A percentile compares a stretch with the other conserved stretches of the same genome.
Conservation (phyloP, 768 basidiomycete genomes). For the Leucogyrophana mollusca region DNA sequence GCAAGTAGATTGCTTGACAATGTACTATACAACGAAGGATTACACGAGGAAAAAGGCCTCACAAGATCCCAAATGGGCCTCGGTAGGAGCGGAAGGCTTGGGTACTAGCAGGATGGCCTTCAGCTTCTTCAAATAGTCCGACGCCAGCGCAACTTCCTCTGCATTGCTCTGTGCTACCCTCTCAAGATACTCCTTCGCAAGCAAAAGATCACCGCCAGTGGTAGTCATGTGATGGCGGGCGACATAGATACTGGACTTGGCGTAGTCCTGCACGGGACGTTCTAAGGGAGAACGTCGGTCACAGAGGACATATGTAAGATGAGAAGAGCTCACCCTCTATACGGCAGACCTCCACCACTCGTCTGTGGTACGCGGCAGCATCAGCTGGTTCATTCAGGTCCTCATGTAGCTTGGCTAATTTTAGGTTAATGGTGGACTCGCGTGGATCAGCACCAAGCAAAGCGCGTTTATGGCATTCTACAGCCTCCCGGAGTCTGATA, state of each 20-base stretch:
- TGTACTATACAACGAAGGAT: constrained; percentile 7
- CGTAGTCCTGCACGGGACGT: constrained; percentile 73
- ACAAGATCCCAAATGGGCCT: constrained; percentile 2
- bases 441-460: constrained; percentile 77
- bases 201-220: constrained; percentile 59
- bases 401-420: constrained; percentile 70
- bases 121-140: constrained; percentile 65
- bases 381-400: constrained; percentile 64
- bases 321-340: constrained; percentile 41
- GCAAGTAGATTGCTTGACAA: constrained; percentile 14
- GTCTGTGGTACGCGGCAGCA: constrained; percentile 78
- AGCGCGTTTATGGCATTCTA: constrained; percentile 89
- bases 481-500: constrained; percentile 78
- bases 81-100: constrained; percentile 11
- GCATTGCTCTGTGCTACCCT: constrained; percentile 75
- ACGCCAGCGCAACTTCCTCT: constrained; percentile 74
- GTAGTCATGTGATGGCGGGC: constrained; percentile 74
- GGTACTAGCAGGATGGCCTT: constrained; percentile 30
- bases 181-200: constrained; percentile 75
- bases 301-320: not conserved
- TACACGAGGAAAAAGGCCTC: not conserved
- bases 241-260: constrained; percentile 81
- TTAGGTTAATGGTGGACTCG: constrained; percentile 71
- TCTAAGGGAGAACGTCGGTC: constrained; percentile 36
- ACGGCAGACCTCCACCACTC: constrained; percentile 66